Conservation (phyloP, 768 basidiomycete genomes). For the Boletus sp. region DNA sequence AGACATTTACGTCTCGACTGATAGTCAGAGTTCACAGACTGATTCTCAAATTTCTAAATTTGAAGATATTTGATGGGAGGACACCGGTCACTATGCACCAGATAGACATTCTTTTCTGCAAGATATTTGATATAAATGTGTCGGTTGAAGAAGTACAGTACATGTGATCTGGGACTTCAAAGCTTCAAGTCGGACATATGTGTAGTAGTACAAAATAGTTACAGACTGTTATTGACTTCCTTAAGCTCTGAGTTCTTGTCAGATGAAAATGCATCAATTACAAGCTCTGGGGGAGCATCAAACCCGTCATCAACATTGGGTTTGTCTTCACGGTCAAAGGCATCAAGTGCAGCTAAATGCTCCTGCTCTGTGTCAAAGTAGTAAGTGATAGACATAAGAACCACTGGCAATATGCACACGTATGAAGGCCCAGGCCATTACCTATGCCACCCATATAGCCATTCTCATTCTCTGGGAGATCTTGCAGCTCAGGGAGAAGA, state of each 20-base stretch:
- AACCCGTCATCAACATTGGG: background rate
- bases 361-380: background rate
- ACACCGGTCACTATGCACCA: no score
- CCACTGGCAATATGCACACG: no score
- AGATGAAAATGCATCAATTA: background rate
- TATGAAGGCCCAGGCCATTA: background rate
- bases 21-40: no score
- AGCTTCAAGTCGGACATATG: no score
- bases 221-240: background rate
- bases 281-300: background rate
- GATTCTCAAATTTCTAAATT: no score
- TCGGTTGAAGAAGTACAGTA: no score
- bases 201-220: background rate
- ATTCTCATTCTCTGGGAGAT: background rate
- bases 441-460: background rate
- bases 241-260: background rate
- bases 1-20: no score
- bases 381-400: background rate
- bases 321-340: background rate
- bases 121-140: no score
- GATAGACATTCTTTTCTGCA: no score
- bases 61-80: no score
- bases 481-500: background rate
- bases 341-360: background rate
- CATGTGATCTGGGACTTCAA: no score